Conservation (phyloP, 2,329 filamentous ascomycete genomes). For the Fonsecaea erecta region DNA sequence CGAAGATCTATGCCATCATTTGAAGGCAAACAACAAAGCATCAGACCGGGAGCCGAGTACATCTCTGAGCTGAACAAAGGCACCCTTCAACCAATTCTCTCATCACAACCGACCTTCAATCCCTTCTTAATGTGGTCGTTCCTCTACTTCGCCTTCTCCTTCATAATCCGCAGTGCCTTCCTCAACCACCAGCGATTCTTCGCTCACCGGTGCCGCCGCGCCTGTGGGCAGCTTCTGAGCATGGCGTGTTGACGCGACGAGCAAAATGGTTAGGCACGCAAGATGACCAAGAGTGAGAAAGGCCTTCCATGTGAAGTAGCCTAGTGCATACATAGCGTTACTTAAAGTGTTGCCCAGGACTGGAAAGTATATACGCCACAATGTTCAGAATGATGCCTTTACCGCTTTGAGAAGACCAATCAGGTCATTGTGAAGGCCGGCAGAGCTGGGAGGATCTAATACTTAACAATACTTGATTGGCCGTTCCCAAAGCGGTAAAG, state of each 20-base stretch:
- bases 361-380: not conserved
- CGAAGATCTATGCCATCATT: slow-evolving; percentile 7
- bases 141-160: slow-evolving; percentile 13
- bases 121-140: slow-evolving; percentile 11
- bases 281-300: too few relatives aligned
- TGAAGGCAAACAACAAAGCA: slow-evolving; percentile 1
- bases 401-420: not conserved
- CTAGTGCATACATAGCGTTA: not conserved
- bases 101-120: slow-evolving; percentile 14
- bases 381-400: not conserved
- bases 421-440: not conserved
- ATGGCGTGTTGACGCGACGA: not conserved
- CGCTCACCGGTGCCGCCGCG: not conserved
- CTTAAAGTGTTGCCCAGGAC: not conserved
- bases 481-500: not conserved
- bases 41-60: slow-evolving; percentile 4
- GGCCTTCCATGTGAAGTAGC: not conserved
- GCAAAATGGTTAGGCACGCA: too few relatives aligned
- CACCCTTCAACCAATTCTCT: slow-evolving; percentile 12
- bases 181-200: slow-evolving; percentile 11
- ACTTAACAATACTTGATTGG: too few relatives aligned
- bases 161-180: slow-evolving; percentile 13
- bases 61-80: slow-evolving; percentile 19
- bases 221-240: slow-evolving; percentile 10
- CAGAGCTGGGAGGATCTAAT: not conserved